Percentiles rank a stretch among this genome's conserved stretches.
These are phyloP conservation scores for Pneumocystis murina DNA, from an alignment of 1,139 yeast species.

Conservation along the genomic window DNA sequence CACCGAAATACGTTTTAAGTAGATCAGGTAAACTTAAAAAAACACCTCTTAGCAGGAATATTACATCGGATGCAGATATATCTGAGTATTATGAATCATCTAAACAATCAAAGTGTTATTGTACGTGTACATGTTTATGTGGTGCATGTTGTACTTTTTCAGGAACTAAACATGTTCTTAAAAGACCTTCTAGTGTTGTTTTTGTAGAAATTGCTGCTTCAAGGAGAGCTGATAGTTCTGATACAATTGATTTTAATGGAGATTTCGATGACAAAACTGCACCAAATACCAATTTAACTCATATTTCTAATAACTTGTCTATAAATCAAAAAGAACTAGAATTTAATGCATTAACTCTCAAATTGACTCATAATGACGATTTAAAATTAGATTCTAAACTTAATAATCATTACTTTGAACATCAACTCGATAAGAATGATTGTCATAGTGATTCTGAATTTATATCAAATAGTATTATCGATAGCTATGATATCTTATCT, in stretches of 20 bases:
- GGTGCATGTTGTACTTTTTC: neutral
- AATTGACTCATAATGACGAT: neutral
- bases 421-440: no score
- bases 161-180: neutral
- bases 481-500: no score
- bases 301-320: neutral
- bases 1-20: neutral
- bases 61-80: neutral
- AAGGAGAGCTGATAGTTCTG: neutral
- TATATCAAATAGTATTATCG: no score
- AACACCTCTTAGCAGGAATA: neutral
- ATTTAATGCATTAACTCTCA: neutral
- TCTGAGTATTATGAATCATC: neutral
- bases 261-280: neutral
- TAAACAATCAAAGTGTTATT: neutral
- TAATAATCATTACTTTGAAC: no score
- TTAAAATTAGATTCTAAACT: neutral
- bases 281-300: neutral
- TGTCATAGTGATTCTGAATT: no score
- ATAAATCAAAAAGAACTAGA: neutral
- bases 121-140: neutral
- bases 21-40: neutral
- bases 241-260: neutral
- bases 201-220: neutral
- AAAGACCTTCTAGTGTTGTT: neutral